Base-by-base conservation (phyloP, 805 yeast genomes). In the Wickerhamomyces sydowiorum region DNA sequence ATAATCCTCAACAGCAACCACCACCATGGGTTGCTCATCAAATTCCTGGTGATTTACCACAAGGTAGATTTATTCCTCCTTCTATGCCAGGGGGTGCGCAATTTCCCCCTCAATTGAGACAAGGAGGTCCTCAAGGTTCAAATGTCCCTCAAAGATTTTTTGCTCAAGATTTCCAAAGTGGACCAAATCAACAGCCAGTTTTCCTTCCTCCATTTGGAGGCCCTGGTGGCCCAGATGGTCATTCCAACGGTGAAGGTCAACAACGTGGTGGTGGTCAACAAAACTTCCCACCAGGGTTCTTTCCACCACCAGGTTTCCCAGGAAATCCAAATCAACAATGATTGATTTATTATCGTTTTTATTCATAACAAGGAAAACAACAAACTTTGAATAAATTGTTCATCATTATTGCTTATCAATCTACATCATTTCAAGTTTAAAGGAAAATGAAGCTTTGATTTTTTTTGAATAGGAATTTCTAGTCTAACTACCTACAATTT, bases 241-340 rank as follows among this genome's bases (percentile, higher is more conserved):
- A 12, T 32, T 32, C 23, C 14, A 32, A 32, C 20, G 7, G 10
- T 6, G 35, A 20, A 19, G 17, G 23, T 19, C 23, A 19, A 32
- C 35, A 32, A 32, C 23, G 23, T 27, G 38, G 27, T 13, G 15
- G 23, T 27, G 38, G 27, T 13, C 27, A 19, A 7, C 23, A 21
- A 36, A 36, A 24, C 17, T 49, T 51, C 15, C 57, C 58, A 37
- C 58, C 56, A 1, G 53, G 56, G 1, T 52, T 50, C 40, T 52
- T 50, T 21, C 56, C 51, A 21, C 56, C 51, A 28, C 45, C 46
- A 12, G 51, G 51, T 17, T 43, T 43, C 31, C 37, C 45, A 30
- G 23, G 30, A 39, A 22, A 17, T 34, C 36, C 31, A 13, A 28
- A 27, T 24, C 41, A 32, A 25, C 38, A 33, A 14, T 32, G 23